Evolutionary conservation across 441 rosid species (phyloP).

Genomic region (Pelargonium cotyledonis): DNA sequence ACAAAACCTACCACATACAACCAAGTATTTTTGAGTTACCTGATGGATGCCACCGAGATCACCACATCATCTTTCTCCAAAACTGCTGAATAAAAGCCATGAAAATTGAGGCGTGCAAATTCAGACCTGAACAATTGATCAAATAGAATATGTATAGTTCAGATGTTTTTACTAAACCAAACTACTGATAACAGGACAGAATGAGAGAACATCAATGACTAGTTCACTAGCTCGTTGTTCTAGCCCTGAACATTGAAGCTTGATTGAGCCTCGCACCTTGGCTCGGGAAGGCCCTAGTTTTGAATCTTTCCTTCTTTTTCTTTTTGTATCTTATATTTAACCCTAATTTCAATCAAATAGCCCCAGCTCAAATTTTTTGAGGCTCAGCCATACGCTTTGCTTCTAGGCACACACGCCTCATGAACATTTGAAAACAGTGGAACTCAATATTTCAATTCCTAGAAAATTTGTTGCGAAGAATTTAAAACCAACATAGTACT

Average conservation of each 20-base stretch:
- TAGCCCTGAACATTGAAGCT: too few relatives aligned
- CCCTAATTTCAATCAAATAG: too few relatives aligned
- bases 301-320: too few relatives aligned
- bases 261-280: too few relatives aligned
- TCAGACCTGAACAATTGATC: constrained; percentile 53
- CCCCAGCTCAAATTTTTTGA: too few relatives aligned
- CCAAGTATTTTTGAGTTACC: constrained; percentile 33
- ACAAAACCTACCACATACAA: background rate
- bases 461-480: background rate
- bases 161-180: background rate
- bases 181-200: background rate
- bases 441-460: too few relatives aligned
- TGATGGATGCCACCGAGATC: constrained; percentile 86
- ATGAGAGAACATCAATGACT: background rate
- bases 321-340: too few relatives aligned
- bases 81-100: constrained; percentile 69
- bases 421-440: too few relatives aligned
- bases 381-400: too few relatives aligned
- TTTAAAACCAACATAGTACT: background rate
- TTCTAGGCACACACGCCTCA: too few relatives aligned
- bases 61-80: constrained; percentile 85
- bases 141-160: background rate
- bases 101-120: constrained; percentile 74
- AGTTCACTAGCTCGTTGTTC: background rate
- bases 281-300: too few relatives aligned